phyloP scores from a whole-genome alignment of 768 basidiomycete genomes.

The Daedaleopsis nitida region DNA sequence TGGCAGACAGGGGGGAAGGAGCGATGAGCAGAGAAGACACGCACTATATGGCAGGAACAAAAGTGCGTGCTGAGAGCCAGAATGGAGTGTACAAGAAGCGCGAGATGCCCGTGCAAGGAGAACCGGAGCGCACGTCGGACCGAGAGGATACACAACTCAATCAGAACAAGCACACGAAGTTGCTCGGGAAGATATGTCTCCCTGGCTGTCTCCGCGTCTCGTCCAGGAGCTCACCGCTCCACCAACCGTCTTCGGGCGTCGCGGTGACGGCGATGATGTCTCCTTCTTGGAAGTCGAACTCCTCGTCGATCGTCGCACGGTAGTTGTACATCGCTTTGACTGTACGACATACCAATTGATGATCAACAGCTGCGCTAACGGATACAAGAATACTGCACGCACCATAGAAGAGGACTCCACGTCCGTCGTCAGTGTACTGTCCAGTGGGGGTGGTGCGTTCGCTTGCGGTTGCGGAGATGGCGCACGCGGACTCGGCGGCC shows the following conservation, averaged over 20 bases:
- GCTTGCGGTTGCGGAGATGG: constrained; percentile 51
- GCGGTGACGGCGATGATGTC: constrained; percentile 95
- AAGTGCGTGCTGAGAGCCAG: not conserved
- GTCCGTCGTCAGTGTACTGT: constrained; percentile 81
- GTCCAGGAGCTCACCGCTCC: constrained; percentile 88
- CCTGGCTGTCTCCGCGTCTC: constrained; percentile 71
- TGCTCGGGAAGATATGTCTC: constrained; percentile 83
- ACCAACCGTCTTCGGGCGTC: constrained; percentile 97
- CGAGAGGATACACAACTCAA: not conserved
- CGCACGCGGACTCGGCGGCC: constrained; percentile 47
- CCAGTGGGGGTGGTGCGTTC: constrained; percentile 53
- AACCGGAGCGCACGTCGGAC: not conserved
- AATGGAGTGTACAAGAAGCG: not conserved
- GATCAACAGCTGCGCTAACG: not conserved
- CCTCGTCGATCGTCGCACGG: constrained; percentile 80
- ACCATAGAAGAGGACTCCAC: constrained; percentile 89
- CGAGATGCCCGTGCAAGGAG: not conserved
- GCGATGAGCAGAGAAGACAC: not conserved
- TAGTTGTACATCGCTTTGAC: constrained; percentile 93
- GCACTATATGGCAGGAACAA: not conserved
- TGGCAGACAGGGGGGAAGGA: not conserved
- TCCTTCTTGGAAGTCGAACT: constrained; percentile 94
- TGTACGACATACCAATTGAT: constrained; percentile 32
- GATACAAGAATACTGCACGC: constrained; percentile 27
- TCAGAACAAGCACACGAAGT: constrained; percentile 82